These are phyloP conservation scores for Casuarina cunninghamiana DNA, from an alignment of 306 rosid genomes.

Conservation along the genomic window DNA sequence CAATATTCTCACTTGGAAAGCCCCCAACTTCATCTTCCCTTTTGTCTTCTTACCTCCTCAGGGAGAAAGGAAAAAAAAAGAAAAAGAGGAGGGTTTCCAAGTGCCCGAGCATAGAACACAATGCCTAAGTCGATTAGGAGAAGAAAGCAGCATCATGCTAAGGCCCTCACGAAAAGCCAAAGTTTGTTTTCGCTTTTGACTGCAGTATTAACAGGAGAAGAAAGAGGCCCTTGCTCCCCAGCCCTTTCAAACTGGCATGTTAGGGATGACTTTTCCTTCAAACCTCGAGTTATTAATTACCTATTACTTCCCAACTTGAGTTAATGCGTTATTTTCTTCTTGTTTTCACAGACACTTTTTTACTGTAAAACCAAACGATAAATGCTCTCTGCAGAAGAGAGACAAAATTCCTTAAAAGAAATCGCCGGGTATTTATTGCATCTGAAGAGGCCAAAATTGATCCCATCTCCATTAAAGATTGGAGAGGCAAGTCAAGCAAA, in stretches of 20 bases:
- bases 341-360: neutral
- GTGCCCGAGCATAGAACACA: too few relatives aligned
- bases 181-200: neutral
- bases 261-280: neutral
- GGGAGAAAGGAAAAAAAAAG: too few relatives aligned
- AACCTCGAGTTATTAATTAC: neutral
- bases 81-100: too few relatives aligned
- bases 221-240: neutral
- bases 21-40: too few relatives aligned
- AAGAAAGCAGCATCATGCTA: neutral
- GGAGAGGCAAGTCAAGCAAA: too few relatives aligned
- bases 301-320: neutral
- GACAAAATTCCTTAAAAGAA: too few relatives aligned
- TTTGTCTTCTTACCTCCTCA: too few relatives aligned
- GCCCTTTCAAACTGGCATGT: neutral
- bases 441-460: neutral
- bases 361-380: neutral
- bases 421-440: neutral
- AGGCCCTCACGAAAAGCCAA: neutral
- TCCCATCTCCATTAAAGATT: too few relatives aligned
- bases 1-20: too few relatives aligned
- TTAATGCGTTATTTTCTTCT: neutral
- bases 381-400: too few relatives aligned
- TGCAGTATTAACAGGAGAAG: neutral
- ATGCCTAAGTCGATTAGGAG: neutral